These are phyloP conservation scores for Fusarium equiseti DNA, from an alignment of 2,329 filamentous ascomycete species.

Conservation along the genomic window DNA sequence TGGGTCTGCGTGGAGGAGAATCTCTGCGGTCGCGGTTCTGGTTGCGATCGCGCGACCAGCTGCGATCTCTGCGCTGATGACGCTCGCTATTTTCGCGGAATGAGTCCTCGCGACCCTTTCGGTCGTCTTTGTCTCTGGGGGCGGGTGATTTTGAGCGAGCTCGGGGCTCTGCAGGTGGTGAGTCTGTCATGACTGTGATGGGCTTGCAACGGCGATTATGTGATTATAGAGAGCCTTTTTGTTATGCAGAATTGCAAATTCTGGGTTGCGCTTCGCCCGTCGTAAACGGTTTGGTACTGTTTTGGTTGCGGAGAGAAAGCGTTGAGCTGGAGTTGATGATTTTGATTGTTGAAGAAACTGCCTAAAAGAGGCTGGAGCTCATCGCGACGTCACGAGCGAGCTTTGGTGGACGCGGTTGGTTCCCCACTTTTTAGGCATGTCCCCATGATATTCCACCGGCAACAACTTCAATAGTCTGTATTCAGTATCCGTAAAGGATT, in stretches of 20 bases:
- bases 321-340: not conserved
- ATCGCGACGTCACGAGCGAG: constrained; percentile 24
- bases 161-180: constrained; percentile 31
- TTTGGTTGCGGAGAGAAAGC: not conserved
- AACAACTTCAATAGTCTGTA: not conserved
- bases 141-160: constrained; percentile 37
- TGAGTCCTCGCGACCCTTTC: constrained; percentile 11
- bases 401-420: not conserved
- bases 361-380: constrained; percentile 12
- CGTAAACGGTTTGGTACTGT: not conserved
- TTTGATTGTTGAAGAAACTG: constrained; percentile 8
- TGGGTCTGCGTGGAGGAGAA: constrained; percentile 35
- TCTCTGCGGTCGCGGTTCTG: constrained; percentile 33
- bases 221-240: not conserved
- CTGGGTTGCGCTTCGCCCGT: not conserved
- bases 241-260: not conserved
- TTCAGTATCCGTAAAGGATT: not conserved
- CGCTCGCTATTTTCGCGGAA: constrained; percentile 21
- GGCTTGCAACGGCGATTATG: constrained; percentile 1
- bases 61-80: constrained; percentile 29
- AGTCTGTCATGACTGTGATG: constrained; percentile 28
- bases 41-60: constrained; percentile 28
- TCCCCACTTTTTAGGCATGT: constrained; percentile 17
- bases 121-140: constrained; percentile 16
- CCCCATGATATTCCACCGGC: not conserved